These are phyloP conservation scores for Metschnikowia amazonensis DNA, from an alignment of 805 yeast species.

Conservation along the genomic window DNA sequence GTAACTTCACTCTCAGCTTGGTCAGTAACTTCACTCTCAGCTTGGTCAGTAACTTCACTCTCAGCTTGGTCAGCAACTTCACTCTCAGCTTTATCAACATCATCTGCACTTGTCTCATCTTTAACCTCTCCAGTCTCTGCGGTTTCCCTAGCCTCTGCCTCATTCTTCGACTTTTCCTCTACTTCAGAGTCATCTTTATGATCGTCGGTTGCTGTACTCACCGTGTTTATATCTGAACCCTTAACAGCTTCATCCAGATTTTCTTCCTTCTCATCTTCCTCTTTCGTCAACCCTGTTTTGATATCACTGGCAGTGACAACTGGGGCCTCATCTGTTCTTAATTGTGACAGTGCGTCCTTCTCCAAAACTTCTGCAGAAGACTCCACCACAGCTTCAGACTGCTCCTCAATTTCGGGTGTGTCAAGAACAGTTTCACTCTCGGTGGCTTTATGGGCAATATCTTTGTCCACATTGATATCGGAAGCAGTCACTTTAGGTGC, in stretches of 20 bases:
- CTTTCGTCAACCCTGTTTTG: not conserved
- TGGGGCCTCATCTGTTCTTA: constrained; percentile 9
- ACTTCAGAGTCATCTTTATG: not conserved
- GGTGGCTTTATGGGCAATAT: not conserved
- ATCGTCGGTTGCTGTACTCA: not conserved
- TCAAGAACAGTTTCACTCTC: not conserved
- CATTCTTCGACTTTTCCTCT: constrained; percentile 1
- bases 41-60: not conserved
- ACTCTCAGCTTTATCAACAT: not conserved
- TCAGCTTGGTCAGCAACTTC: not conserved
- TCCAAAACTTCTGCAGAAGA: constrained; percentile 14
- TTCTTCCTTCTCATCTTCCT: constrained; percentile 4
- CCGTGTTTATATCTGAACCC: not conserved
- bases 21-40: not conserved
- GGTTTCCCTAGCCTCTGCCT: not conserved
- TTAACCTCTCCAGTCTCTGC: not conserved
- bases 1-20: not conserved
- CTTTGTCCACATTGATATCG: constrained; percentile 5
- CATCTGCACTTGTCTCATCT: not conserved
- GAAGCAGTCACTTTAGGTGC: constrained; percentile 7
- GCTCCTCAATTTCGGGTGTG: not conserved
- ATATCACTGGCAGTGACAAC: constrained; percentile 1
- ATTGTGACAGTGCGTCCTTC: constrained; percentile 17
- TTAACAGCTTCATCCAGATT: no score
- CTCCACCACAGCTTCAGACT: not conserved